Percentiles rank a stretch among this genome's conserved stretches.
Conservation (phyloP, 805 yeast genomes). For the Hanseniaspora lachancei region DNA sequence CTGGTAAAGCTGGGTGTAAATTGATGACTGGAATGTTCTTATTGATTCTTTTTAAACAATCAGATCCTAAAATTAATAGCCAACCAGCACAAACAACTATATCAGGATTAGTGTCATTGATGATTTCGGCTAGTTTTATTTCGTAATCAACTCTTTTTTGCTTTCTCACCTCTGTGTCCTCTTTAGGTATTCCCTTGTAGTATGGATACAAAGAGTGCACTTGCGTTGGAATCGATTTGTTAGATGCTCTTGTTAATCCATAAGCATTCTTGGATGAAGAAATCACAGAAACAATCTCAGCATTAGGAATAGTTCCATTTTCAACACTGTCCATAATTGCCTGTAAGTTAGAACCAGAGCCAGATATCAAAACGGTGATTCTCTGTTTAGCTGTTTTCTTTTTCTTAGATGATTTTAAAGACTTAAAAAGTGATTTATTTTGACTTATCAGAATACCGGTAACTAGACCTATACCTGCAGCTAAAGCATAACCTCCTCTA, state of each 20-base stretch:
- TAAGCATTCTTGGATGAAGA: slow-evolving; percentile 80
- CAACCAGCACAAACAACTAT: slow-evolving; percentile 96
- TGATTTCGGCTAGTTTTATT: slow-evolving; percentile 56
- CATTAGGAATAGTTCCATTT: slow-evolving; percentile 30
- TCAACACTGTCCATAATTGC: slow-evolving; percentile 71
- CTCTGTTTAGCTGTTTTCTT: slow-evolving; percentile 21
- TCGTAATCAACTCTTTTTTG: slow-evolving; percentile 61
- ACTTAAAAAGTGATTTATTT: not conserved
- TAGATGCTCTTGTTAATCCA: slow-evolving; percentile 68
- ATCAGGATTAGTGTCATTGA: slow-evolving; percentile 57
- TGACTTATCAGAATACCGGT: not conserved
- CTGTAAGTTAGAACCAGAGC: slow-evolving; percentile 90
- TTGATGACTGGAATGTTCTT: slow-evolving; percentile 70
- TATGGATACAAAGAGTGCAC: slow-evolving; percentile 62
- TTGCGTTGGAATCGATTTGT: slow-evolving; percentile 55
- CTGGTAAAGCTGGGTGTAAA: slow-evolving; percentile 93
- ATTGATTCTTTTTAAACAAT: slow-evolving; percentile 53
- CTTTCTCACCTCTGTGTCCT: slow-evolving; percentile 43
- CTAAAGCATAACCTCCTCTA: not conserved
- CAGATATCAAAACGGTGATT: slow-evolving; percentile 69
- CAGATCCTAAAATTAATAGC: slow-evolving; percentile 82
- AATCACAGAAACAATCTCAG: slow-evolving; percentile 45
- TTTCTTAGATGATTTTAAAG: not conserved
- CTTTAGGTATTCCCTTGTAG: slow-evolving; percentile 63
- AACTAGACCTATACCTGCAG: not conserved